Percentiles rank a stretch among this genome's conserved stretches.
These are phyloP conservation scores for Friedmanniomyces simplex DNA, from an alignment of 495 filamentous ascomycete species.

Conservation along the genomic window DNA sequence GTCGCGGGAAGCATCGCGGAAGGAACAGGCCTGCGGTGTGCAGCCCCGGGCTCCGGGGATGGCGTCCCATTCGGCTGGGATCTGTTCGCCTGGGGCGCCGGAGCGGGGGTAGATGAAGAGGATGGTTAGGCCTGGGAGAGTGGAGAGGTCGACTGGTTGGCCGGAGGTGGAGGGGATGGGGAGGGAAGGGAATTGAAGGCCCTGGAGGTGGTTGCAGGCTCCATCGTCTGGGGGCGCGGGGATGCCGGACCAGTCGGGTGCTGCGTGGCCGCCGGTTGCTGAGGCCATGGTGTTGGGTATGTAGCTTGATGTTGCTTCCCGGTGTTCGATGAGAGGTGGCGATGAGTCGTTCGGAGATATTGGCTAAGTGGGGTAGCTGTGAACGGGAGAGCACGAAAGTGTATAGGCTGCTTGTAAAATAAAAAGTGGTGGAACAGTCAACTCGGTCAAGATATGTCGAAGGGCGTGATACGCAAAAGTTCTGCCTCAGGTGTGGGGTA, in stretches of 20 bases:
- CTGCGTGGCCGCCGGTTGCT: neutral
- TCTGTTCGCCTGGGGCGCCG: slow-evolving; percentile 18
- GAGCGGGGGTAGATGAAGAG: slow-evolving; percentile 26
- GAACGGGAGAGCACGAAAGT: neutral
- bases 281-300: neutral
- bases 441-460: no score
- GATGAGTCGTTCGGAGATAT: no score
- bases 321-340: no score
- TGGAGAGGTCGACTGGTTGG: slow-evolving; percentile 16
- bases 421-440: neutral
- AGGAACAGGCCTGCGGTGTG: slow-evolving; percentile 28
- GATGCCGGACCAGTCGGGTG: slow-evolving; percentile 3
- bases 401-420: neutral
- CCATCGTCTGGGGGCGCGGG: slow-evolving; percentile 23
- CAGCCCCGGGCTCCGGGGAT: slow-evolving; percentile 28
- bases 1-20: slow-evolving; percentile 21
- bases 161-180: slow-evolving; percentile 17
- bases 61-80: slow-evolving; percentile 22
- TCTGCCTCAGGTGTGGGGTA: no score
- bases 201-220: slow-evolving; percentile 21
- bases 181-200: slow-evolving; percentile 12
- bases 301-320: no score
- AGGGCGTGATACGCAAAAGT: no score
- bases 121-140: slow-evolving; percentile 23
- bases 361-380: no score